These are phyloP conservation scores for Beauveria sp. DNA, from an alignment of 2,329 filamentous ascomycete genomes.

Conservation along the genomic window DNA sequence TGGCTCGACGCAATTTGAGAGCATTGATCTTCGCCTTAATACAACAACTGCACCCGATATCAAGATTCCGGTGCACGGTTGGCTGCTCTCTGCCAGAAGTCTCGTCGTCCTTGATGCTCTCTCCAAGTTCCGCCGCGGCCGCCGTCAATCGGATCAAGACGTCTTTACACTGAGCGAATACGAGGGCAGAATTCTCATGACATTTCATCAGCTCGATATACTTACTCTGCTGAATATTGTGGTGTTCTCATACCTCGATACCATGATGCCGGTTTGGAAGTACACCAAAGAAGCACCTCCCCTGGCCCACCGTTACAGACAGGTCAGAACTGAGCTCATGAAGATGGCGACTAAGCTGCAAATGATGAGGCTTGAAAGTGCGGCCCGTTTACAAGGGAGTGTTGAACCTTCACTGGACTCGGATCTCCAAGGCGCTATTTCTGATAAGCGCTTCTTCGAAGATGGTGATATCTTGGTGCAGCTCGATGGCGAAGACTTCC, in stretches of 20 bases:
- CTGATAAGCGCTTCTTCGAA: slow-evolving; percentile 63
- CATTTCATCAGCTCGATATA: slow-evolving; percentile 64
- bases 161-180: slow-evolving; percentile 27
- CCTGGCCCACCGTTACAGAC: slow-evolving; percentile 65
- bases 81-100: slow-evolving; percentile 70
- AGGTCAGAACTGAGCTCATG: slow-evolving; percentile 81
- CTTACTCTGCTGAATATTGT: slow-evolving; percentile 72
- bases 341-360: slow-evolving; percentile 66
- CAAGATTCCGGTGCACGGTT: slow-evolving; percentile 73
- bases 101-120: slow-evolving; percentile 57
- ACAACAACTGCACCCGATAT: slow-evolving; percentile 59
- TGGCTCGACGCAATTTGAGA: slow-evolving; percentile 30
- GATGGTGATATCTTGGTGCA: slow-evolving; percentile 75
- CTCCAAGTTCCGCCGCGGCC: slow-evolving; percentile 39
- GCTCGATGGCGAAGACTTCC: slow-evolving; percentile 63
- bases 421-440: slow-evolving; percentile 65
- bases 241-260: slow-evolving; percentile 74
- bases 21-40: slow-evolving; percentile 37
- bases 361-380: slow-evolving; percentile 64
- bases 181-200: slow-evolving; percentile 47
- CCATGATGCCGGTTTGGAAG: slow-evolving; percentile 79
- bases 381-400: slow-evolving; percentile 65
- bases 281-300: slow-evolving; percentile 58
- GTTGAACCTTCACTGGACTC: slow-evolving; percentile 55
- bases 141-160: slow-evolving; percentile 19